These are phyloP conservation scores for Collybia sordida DNA, from an alignment of 768 basidiomycete species.

Conservation along the genomic window DNA sequence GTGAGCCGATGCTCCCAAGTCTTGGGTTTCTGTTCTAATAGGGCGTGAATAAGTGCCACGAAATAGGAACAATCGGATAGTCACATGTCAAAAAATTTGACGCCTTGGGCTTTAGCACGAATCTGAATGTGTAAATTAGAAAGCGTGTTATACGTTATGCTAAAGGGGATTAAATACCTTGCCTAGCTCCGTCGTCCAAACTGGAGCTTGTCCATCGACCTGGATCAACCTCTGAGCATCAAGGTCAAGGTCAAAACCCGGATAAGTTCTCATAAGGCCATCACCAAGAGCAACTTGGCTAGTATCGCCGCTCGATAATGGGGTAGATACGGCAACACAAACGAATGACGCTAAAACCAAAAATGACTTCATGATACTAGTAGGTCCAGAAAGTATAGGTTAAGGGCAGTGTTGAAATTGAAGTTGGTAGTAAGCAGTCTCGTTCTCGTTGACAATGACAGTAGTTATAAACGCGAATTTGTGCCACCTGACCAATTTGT, in stretches of 20 bases:
- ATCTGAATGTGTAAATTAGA: slow-evolving; percentile 46
- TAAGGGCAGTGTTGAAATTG: neutral
- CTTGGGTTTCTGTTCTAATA: slow-evolving; percentile 71
- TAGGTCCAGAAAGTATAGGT: neutral
- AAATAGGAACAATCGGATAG: slow-evolving; percentile 16
- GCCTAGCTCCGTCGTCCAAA: slow-evolving; percentile 87
- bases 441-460: no score
- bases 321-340: slow-evolving; percentile 39
- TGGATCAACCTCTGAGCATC: slow-evolving; percentile 73
- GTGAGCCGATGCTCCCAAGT: slow-evolving; percentile 45
- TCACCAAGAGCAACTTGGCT: slow-evolving; percentile 40
- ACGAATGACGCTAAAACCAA: slow-evolving; percentile 43
- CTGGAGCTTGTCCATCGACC: slow-evolving; percentile 64
- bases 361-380: slow-evolving; percentile 48
- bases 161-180: slow-evolving; percentile 50
- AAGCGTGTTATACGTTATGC: slow-evolving; percentile 3
- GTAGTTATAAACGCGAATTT: slow-evolving; percentile 4
- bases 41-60: slow-evolving; percentile 7
- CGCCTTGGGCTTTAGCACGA: slow-evolving; percentile 69
- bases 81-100: slow-evolving; percentile 89
- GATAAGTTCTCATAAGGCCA: slow-evolving; percentile 28
- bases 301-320: slow-evolving; percentile 23
- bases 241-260: slow-evolving; percentile 74
- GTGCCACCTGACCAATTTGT: no score
- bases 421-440: neutral